Evolutionary conservation across 805 yeast species (phyloP).

Genomic region (Sugiyamaella marilandica): DNA sequence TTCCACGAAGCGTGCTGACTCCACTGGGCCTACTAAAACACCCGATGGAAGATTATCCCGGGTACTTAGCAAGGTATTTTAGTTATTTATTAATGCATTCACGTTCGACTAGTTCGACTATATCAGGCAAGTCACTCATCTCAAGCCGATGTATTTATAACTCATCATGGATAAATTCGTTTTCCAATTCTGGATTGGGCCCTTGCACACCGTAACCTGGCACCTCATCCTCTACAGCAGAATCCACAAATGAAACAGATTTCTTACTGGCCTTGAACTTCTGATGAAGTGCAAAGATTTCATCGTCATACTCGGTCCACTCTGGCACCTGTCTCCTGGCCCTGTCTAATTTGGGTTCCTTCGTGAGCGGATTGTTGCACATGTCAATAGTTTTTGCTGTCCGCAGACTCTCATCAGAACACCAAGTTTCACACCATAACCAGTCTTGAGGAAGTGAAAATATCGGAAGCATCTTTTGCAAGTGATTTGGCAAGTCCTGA

Average conservation of each 20-base stretch:
- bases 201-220: background rate
- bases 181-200: background rate
- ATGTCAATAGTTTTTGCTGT: conserved; percentile 75
- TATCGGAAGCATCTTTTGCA: conserved; percentile 65
- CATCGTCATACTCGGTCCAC: conserved; percentile 64
- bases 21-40: conserved; percentile 53
- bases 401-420: conserved; percentile 55
- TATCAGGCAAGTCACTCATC: too few relatives aligned
- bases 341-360: conserved; percentile 69
- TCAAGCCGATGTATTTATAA: background rate
- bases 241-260: too few relatives aligned
- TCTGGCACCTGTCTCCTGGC: conserved; percentile 76
- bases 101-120: background rate
- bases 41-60: conserved; percentile 19
- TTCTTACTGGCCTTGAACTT: conserved; percentile 1
- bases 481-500: conserved; percentile 88
- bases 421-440: conserved; percentile 96
- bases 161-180: conserved; percentile 11
- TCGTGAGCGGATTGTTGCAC: conserved; percentile 78
- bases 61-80: conserved; percentile 26
- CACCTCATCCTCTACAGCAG: background rate
- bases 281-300: conserved; percentile 35
- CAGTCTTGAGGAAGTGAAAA: conserved; percentile 74
- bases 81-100: conserved; percentile 2
- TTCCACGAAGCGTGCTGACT: conserved; percentile 66